These are phyloP conservation scores for Rhodotorula toruloides DNA, from an alignment of 768 basidiomycete species.

Conservation along the genomic window DNA sequence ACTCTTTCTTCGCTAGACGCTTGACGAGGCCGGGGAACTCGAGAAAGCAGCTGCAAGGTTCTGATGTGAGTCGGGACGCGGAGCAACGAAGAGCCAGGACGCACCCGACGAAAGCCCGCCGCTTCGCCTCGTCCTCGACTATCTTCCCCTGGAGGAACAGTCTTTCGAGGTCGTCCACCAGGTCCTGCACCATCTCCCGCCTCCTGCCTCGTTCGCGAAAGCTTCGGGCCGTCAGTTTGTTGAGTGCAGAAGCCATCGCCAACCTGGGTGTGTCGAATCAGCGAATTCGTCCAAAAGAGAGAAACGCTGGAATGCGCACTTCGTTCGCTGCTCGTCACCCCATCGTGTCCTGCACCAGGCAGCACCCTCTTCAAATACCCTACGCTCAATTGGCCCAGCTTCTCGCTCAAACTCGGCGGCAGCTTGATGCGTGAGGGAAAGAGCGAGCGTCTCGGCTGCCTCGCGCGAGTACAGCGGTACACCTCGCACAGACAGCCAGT, in stretches of 20 bases:
- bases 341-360: conserved; percentile 4
- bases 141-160: conserved; percentile 6
- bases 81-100: neutral
- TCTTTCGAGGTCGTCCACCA: conserved; percentile 23
- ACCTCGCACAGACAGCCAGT: neutral
- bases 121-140: neutral
- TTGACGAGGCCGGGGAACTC: conserved; percentile 1
- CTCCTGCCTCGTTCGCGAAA: conserved; percentile 6
- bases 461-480: conserved; percentile 9
- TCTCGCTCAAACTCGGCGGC: conserved; percentile 5
- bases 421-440: conserved; percentile 1
- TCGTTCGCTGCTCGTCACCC: neutral
- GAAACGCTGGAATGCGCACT: neutral
- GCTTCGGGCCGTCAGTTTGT: neutral
- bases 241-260: neutral
- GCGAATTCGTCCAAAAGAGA: neutral
- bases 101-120: conserved; percentile 1
- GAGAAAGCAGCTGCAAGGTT: conserved; percentile 4
- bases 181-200: conserved; percentile 10
- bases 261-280: neutral
- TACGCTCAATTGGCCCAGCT: neutral
- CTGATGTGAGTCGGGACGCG: too few species aligned
- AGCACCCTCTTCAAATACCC: neutral
- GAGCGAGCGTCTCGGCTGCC: neutral
- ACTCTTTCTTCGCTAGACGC: neutral